Evolutionary conservation across 106 monocot genomes (phyloP).

Genomic region (Posidonia australis): DNA sequence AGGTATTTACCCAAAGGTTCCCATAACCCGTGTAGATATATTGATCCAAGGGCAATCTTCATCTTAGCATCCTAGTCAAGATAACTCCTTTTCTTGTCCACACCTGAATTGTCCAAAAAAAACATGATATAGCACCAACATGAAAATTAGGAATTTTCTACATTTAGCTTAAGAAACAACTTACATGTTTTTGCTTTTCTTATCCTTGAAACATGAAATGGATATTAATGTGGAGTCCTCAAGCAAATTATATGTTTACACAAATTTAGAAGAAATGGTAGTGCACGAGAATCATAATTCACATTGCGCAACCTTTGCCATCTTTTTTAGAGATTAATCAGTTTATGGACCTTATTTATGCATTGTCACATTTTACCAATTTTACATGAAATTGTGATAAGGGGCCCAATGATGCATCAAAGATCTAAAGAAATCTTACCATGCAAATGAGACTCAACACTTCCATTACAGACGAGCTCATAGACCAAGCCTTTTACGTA

Average conservation of each 20-base stretch:
- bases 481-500: constrained; percentile 52
- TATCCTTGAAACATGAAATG: too few relatives aligned
- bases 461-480: constrained; percentile 66
- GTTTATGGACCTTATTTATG: not conserved
- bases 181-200: too few relatives aligned
- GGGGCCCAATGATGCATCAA: not conserved
- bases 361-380: not conserved
- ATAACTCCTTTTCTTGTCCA: constrained; percentile 37
- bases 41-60: constrained; percentile 92
- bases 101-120: constrained; percentile 43
- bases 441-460: constrained; percentile 72
- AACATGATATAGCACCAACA: not conserved
- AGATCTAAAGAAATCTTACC: constrained; percentile 13
- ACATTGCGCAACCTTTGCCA: too few relatives aligned
- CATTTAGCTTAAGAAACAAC: too few relatives aligned
- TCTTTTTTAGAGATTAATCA: not conserved
- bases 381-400: not conserved
- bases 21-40: constrained; percentile 90
- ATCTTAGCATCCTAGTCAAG: constrained; percentile 81
- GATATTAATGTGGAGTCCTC: too few relatives aligned
- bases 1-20: constrained; percentile 83
- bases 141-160: too few relatives aligned
- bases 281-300: too few relatives aligned
- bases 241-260: too few relatives aligned
- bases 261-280: too few relatives aligned